Base-by-base conservation (phyloP, 2,329 filamentous ascomycete species). In the Penicillium glabrum region DNA sequence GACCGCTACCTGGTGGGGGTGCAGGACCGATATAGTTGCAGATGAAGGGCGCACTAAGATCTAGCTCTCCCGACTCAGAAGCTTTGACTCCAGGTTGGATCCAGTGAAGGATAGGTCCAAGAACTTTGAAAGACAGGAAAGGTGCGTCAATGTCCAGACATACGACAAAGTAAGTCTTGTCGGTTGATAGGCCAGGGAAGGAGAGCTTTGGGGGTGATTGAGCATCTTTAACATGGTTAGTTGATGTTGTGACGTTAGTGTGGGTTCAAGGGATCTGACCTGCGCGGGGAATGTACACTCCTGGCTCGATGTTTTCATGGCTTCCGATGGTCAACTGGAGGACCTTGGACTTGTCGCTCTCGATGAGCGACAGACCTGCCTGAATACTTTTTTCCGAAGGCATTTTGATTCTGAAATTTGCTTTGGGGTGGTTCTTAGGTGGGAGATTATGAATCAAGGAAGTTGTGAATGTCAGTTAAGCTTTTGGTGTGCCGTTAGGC, bases 1-100 rank as follows among this genome's bases (percentile, higher is more conserved):
- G 78, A 8, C 70, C 61, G 54, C 77, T 79, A 7, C 69, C 61
- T 0, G 76, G 76, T 13, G 80, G 80, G n/a, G 81, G 80, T 4
- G 71, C 74, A 2, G 81, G 80, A 0, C 72, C 76, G 48, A 80
- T 74, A 60, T 79, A 83, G 49, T 72, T 66, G 1, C 66, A 67
- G 11, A 72, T 54, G 35, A 68, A 70, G 8, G 67, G 69, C 1
- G 56, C 57, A 8, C 56, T 55, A 5, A 52, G 51, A 14, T 56
- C 55, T 5, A 69, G 58, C 8, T 27, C 44, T 19, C 53, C 47
- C 0, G 61, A 49, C 16, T 48, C 61, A 8, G 53, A 54, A 19
- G 46, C 43, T 43, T 63, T 61, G 16, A 69, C 54, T 16, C 62
- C 66, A 8, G 68, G 62, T 29, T 73, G 70, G 9, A 72, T 66